phyloP scores from a whole-genome alignment of 75 land plant species.

The Chamaecyparis obtusa region DNA sequence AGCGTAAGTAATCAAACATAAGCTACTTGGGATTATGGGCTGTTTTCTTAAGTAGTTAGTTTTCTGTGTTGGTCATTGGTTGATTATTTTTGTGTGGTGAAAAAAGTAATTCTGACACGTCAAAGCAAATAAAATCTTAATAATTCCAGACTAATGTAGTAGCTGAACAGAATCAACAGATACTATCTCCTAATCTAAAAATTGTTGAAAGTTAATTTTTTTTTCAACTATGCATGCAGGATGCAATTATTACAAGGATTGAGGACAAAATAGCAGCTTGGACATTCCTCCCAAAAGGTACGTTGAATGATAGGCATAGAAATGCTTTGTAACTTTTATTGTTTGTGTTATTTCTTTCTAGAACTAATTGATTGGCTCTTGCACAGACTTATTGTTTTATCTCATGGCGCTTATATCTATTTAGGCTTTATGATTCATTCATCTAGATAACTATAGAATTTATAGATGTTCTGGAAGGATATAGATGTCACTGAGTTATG shows the following conservation, averaged over 20 bases:
- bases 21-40: neutral
- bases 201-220: neutral
- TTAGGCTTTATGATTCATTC: neutral
- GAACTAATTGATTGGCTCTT: neutral
- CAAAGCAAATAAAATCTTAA: neutral
- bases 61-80: neutral
- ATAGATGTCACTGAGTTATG: neutral
- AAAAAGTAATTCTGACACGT: neutral
- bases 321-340: neutral
- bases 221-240: conserved; percentile 21
- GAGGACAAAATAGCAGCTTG: conserved; percentile 61
- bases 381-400: neutral
- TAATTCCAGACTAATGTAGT: neutral
- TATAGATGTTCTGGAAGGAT: neutral
- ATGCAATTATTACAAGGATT: conserved; percentile 46
- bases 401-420: neutral
- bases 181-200: neutral
- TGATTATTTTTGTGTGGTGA: neutral
- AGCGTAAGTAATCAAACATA: neutral
- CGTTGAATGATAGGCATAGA: conserved; percentile 2
- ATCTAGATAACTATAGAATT: neutral
- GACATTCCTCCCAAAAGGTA: conserved; percentile 67
- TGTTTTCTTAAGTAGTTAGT: neutral
- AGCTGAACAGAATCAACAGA: neutral
- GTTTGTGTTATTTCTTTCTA: neutral